Conservation (phyloP, 2,329 filamentous ascomycete species). For the Fusarium penzigii region DNA sequence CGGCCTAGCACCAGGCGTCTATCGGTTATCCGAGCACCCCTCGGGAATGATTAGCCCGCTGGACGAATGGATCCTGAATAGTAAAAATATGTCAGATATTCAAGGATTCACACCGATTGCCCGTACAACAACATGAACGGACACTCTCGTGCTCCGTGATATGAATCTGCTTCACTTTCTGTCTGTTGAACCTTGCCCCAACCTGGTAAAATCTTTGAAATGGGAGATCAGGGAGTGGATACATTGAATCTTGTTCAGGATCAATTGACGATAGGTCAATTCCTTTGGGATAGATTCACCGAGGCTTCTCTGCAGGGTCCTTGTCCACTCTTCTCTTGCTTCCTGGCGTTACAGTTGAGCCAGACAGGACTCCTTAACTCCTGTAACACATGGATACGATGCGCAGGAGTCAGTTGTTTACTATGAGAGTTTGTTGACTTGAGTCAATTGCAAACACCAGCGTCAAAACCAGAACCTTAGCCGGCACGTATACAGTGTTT, state of each 20-base stretch:
- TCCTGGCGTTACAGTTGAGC: neutral
- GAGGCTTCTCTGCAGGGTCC: conserved; percentile 15
- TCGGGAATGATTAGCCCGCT: conserved; percentile 2
- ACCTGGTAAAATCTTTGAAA: conserved; percentile 17
- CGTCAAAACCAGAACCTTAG: conserved; percentile 13
- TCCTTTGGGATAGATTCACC: conserved; percentile 21
- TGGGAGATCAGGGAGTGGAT: conserved; percentile 17
- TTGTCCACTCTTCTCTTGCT: conserved; percentile 13
- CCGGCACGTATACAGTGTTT: conserved; percentile 20
- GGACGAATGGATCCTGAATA: conserved; percentile 2
- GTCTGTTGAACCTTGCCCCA: conserved; percentile 5
- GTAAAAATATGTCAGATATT: neutral
- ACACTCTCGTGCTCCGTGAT: neutral
- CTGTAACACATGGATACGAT: neutral
- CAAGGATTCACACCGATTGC: neutral
- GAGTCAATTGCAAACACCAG: conserved; percentile 11
- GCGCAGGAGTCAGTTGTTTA: conserved; percentile 2
- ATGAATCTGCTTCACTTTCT: conserved; percentile 16
- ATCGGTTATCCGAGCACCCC: conserved; percentile 19
- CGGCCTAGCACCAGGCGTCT: conserved; percentile 17
- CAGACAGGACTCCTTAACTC: neutral
- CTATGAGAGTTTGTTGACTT: conserved; percentile 12
- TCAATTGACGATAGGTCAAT: conserved; percentile 26
- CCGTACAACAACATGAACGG: neutral
- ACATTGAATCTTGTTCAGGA: conserved; percentile 9